Base-by-base conservation (phyloP, 768 basidiomycete genomes). In the Austroboletus eburneus region DNA sequence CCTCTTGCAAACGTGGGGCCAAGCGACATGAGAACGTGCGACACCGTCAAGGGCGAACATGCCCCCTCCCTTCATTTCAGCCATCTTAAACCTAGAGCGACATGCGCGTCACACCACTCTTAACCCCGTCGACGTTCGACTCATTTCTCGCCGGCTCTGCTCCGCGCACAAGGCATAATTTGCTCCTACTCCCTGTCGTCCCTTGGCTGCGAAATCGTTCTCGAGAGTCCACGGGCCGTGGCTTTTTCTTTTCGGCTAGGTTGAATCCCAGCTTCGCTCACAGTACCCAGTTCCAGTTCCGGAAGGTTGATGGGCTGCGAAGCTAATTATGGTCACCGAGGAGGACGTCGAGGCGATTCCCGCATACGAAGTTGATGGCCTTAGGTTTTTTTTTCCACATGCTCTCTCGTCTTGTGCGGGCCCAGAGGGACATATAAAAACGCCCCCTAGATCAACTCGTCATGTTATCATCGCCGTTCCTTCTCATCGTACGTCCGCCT, bases 21-120 rank as follows among this genome's bases (percentile, higher is more conserved):
- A 33, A n/a, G 25, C 54, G 52, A 45, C 57, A 57, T 57, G 61
- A 60, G 61, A 63, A 62, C 25, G 30, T 36, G 52, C 56, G 42
- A 51, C 42, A 55, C 42, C 51, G 42, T 48, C 49, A 46, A 36
- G 33, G 35, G 39, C 27, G 27, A 45, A 38, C 35, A 32, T 38
- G 46, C 48, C 50, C 30, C 38, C 43, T 36, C 43, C 47, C 25
- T 52, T 52, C 49, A 60, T 62, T 35, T 48, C 36, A 39, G 34
- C 14, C 44, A n/a, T 39, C 44, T 38, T 39, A 20, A 44, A 46
- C 50, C 35, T 27, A 32, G 32, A 32, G 32, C 42, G 46, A 45
- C 27, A 22, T 18, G 5, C 33, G 32, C 18, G 34, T 34, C 45
- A 45, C 44, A 30, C 49, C 38, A 21, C 54, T 45, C 52, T 49